Evolutionary conservation across 2,329 filamentous ascomycete species (phyloP), one percentile per base, ranked within the genome.

Genomic region (Pseudophaeomoniella oleicola): DNA sequence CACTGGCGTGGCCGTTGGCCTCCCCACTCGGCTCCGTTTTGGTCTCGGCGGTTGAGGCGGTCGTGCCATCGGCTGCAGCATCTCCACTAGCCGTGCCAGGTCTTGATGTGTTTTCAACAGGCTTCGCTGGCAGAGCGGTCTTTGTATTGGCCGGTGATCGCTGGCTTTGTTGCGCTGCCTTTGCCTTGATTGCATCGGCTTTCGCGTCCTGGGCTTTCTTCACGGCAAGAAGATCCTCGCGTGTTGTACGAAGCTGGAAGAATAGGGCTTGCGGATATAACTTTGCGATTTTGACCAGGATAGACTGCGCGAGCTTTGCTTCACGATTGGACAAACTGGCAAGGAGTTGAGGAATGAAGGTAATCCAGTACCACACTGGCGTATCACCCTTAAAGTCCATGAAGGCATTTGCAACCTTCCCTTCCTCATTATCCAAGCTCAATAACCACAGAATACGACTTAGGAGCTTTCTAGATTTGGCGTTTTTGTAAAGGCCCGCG

Each of bases 291-390:
- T 90, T 93, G 16, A 85, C 72, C 13, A 99, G 70, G 35, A 99
- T 84, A 35, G 75, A 74, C 54, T 90, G 81, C 32, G 88, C 83
- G 34, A 92, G 80, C 3, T 78, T 76, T 10, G 86, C 88, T 58
- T 99, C 92, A 48, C 88, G 87, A 52, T 94, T 80, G 2, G 83
- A 84, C 35, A 98, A 69, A 36, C 88, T 90, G 31, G 85, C 88
- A 19, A 99, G 73, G 30, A 99, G 71, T 58, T 99, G 90, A 13
- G 90, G 90, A 44, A 99, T 96, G 56, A 93, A 98, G 0, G 88
- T 96, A 47, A 96, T 94, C 90, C 90, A 99, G 62, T 96, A 98
- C 90, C 90, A 99, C 10, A 93, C 85, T 1, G 87, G 86, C 2
- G 86, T 93, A 48, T 98, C 92, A 36, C 90, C 90, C 65, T 96